Base-by-base conservation (phyloP, 495 filamentous ascomycete genomes). In the Penicillium macrosclerotiorum region DNA sequence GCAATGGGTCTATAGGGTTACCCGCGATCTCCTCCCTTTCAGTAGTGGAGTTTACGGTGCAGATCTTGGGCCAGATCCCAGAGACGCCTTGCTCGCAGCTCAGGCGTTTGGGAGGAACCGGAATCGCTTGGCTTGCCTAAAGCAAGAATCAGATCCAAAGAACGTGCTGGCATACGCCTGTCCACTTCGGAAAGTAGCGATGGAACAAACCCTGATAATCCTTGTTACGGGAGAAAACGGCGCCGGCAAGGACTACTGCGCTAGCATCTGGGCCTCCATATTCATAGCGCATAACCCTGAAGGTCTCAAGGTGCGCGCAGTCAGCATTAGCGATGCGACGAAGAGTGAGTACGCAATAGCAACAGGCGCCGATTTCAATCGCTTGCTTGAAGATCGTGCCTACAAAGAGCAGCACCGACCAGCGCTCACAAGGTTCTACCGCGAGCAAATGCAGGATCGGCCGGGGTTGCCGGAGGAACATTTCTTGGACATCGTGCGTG, bases 391-490 rank as follows among this genome's bases (percentile, higher is more conserved):
- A 1, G 69, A 83, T 51, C 80, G 80, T 59, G 68, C 53, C 47
- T 83, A 83, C 67, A 83, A 83, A 62, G 81, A 83, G 60, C 61
- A 78, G 55, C 79, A 83, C 53, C 77, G 81, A 40, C 49, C 66
- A 59, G 68, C 72, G 20, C 62, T 83, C 62, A 80, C 75, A 31
- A 49, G 52, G 25, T 83, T 79, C 54, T 84, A 73, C 56, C 61
- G 77, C 45, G 54, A 52, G 18, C 77, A 79, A 60, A 62, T 75
- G 27, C 54, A 36, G 35, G 47, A 61, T 60, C 67, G 68, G 43
- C 77, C 77, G 55, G 54, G 42, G 47, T 63, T 83, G 31, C 74
- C 66, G 52, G 71, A 78, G 54, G 71, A 80, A 57, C 73, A 81
- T 65, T 83, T 85, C 55, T 49, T 76, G 27, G 49, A 71, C 47